Evolutionary conservation across 106 monocot species (phyloP).

Genomic region (Phalaenopsis aphrodite): DNA sequence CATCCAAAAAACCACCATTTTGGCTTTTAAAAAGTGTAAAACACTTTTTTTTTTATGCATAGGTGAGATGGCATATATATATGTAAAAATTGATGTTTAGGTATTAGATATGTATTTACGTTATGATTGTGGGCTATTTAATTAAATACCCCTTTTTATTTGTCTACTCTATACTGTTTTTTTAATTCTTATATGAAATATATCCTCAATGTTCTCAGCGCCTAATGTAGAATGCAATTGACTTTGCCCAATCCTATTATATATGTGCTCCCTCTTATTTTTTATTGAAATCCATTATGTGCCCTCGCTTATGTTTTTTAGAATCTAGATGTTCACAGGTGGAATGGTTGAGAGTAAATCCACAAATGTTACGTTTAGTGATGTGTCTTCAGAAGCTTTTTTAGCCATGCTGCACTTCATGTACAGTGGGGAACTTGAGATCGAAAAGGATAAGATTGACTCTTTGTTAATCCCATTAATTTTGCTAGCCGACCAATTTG

Average conservation of each 20-base stretch:
- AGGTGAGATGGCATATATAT: too few relatives aligned
- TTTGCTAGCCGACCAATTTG: conserved; percentile 79
- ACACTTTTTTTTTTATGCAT: too few relatives aligned
- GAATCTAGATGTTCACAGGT: conserved; percentile 91
- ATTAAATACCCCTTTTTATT: background rate
- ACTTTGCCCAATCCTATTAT: background rate
- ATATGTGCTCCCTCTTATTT: background rate
- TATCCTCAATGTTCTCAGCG: background rate
- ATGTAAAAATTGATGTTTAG: too few relatives aligned
- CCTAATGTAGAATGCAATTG: background rate
- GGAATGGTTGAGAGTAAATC: conserved; percentile 87
- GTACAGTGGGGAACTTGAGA: conserved; percentile 68
- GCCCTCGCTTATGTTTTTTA: background rate
- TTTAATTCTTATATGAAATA: background rate
- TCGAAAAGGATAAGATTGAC: conserved; percentile 31
- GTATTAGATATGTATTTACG: too few relatives aligned
- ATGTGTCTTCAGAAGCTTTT: conserved; percentile 63
- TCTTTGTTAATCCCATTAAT: conserved; percentile 55
- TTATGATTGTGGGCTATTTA: background rate
- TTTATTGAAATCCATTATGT: background rate
- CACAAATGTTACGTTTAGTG: conserved; percentile 52
- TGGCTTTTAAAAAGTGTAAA: too few relatives aligned
- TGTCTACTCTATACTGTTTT: background rate
- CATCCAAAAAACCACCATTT: too few relatives aligned
- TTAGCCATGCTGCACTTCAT: conserved; percentile 64